Base-by-base conservation (phyloP, 257 asterid species). In the Leonotis leonurus region DNA sequence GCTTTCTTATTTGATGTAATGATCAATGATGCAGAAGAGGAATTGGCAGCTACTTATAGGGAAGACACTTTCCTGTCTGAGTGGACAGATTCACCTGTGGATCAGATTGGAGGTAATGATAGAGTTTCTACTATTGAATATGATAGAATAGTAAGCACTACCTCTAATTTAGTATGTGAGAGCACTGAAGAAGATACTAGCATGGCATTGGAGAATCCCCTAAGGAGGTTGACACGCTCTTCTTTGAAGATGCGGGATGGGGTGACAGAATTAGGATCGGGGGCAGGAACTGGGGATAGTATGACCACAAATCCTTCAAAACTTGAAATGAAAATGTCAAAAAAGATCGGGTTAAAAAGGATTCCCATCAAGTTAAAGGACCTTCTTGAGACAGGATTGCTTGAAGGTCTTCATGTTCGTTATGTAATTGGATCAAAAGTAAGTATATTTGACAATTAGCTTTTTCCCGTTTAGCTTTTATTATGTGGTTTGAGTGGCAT, bases 361-460 rank as follows among this genome's bases (percentile, higher is more conserved):
- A 37, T 53, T 50, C 96, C 95, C 2, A 18, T 72, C 16, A 89
- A 69, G 80, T 69, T 93, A 57, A 89, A 60, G 83, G 94, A 87
- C 48, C 96, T 93, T 72, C 94, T 93, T 21, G 79, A 72, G 21
- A 93, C 97, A 0, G 96, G 99, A 70, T 68, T 89, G 76, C 82
- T 93, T 6, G 99, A 93, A 65, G 95, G 94, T 51, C 62, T 87
- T 62, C 64, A 56, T 40, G 95, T 93, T 62, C 82, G 79, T 3
- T 93, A 93, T 54, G 33, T 80, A 25, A 80, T 73, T 26, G 87
- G 92, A 14, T 27, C 87, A 5, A 85, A 82, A 86, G 99, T 92
- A 68, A 71, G 62, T 25, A 45, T 25, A 57, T 68, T 56, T 59
- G 30, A 5, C 55, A 35, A 40, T 35, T 57, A 8, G 21, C 32